Conservation (phyloP, 2,329 filamentous ascomycete species). For the Penicillium sp. region DNA sequence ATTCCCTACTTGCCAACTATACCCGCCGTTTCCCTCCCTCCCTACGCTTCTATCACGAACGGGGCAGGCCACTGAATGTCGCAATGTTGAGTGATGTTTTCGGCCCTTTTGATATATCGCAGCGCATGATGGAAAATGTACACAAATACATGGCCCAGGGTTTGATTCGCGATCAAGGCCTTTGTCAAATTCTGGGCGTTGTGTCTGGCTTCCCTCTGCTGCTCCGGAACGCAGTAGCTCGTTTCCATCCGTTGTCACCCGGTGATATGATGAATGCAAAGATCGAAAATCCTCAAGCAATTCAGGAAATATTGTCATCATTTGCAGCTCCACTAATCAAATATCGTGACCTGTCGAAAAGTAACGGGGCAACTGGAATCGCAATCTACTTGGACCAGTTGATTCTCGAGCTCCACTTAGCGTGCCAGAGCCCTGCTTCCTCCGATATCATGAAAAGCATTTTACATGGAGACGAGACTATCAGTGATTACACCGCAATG, state of each 20-base stretch:
- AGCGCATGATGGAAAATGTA: constrained; percentile 16
- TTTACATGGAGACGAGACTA: constrained; percentile 12
- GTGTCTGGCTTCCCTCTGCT: constrained; percentile 3
- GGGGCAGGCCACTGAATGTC: constrained; percentile 15
- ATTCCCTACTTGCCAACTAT: constrained; percentile 22
- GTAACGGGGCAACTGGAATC: constrained; percentile 1
- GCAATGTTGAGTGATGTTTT: constrained; percentile 18
- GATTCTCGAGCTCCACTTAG: constrained; percentile 21
- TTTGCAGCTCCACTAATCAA: constrained; percentile 1
- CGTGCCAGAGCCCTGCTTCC: constrained; percentile 14
- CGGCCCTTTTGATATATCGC: constrained; percentile 14
- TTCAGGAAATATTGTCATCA: not conserved
- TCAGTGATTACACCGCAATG: constrained; percentile 22
- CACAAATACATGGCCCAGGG: constrained; percentile 12
- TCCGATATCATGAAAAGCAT: constrained; percentile 9
- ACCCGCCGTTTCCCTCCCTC: constrained; percentile 25
- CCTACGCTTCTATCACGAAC: constrained; percentile 28
- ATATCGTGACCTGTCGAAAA: constrained; percentile 13
- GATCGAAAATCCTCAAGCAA: not conserved
- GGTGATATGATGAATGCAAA: not conserved
- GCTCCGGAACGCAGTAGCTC: constrained; percentile 4
- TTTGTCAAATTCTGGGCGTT: constrained; percentile 10
- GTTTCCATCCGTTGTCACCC: constrained; percentile 18
- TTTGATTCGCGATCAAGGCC: constrained; percentile 8
- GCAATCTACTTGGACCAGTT: constrained; percentile 20